Percentiles rank a stretch among this genome's conserved stretches.
Conservation (phyloP, 495 filamentous ascomycete species). For the Pyrenula aspistea region DNA sequence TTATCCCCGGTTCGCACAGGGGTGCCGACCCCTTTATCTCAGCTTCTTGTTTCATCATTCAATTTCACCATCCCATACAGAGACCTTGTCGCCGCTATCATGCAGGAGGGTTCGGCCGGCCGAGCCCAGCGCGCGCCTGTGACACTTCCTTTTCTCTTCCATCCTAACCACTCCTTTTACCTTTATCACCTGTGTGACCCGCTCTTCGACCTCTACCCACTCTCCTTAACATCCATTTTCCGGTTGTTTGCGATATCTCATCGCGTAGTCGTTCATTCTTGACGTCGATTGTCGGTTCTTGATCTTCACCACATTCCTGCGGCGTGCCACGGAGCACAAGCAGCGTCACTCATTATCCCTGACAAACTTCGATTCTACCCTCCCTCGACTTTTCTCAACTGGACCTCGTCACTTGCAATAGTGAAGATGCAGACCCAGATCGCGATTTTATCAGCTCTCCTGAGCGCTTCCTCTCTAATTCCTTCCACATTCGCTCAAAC, state of each 20-base stretch:
- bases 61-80: background rate
- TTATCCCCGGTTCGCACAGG: background rate
- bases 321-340: background rate
- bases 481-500: conserved; percentile 32
- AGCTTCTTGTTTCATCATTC: background rate
- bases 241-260: background rate
- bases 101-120: background rate
- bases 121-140: background rate
- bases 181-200: background rate
- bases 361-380: background rate
- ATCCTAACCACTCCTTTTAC: background rate
- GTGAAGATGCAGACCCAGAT: background rate
- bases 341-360: background rate
- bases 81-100: background rate
- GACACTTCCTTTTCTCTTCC: background rate
- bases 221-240: background rate
- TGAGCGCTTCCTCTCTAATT: conserved; percentile 5
- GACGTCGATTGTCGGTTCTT: background rate
- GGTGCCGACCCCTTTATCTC: background rate
- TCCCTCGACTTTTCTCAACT: background rate
- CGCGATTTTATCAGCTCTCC: background rate
- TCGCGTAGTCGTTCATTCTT: background rate
- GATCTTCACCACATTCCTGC: background rate
- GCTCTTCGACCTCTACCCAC: background rate
- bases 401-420: too few species aligned